Conservation (phyloP, 2,329 filamentous ascomycete species). For the Fusarium paranaense region DNA sequence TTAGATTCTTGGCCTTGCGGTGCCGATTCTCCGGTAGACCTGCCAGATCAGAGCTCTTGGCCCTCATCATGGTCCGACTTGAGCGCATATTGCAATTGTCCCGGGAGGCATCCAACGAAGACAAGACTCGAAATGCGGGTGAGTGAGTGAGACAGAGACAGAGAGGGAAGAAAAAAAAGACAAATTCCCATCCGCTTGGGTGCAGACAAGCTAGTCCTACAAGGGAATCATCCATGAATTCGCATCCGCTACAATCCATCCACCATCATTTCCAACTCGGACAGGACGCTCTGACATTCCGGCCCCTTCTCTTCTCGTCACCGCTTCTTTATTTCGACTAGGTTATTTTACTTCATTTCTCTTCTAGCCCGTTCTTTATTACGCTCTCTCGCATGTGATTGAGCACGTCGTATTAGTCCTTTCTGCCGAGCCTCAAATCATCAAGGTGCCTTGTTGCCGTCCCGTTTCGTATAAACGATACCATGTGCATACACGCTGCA, state of each 20-base stretch:
- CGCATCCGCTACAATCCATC: not conserved
- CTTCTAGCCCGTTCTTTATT: not conserved
- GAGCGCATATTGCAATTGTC: not conserved
- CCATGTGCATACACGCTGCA: not conserved
- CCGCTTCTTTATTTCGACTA: conserved; percentile 12
- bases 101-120: conserved; percentile 2
- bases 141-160: not conserved
- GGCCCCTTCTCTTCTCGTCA: conserved; percentile 7
- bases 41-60: conserved; percentile 27
- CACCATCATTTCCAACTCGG: not conserved
- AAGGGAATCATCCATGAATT: not conserved
- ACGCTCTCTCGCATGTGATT: not conserved
- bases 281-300: conserved; percentile 1
- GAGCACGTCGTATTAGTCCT: not conserved
- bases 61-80: not conserved
- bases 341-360: not conserved
- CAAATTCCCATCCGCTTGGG: not conserved
- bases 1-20: conserved; percentile 14
- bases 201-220: not conserved
- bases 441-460: not conserved
- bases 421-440: not conserved
- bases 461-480: not conserved
- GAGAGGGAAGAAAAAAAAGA: not conserved
- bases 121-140: not conserved
- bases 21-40: conserved; percentile 38